These are phyloP conservation scores for Saccharomycopsis fodiens DNA, from an alignment of 805 yeast genomes.

Conservation along the genomic window DNA sequence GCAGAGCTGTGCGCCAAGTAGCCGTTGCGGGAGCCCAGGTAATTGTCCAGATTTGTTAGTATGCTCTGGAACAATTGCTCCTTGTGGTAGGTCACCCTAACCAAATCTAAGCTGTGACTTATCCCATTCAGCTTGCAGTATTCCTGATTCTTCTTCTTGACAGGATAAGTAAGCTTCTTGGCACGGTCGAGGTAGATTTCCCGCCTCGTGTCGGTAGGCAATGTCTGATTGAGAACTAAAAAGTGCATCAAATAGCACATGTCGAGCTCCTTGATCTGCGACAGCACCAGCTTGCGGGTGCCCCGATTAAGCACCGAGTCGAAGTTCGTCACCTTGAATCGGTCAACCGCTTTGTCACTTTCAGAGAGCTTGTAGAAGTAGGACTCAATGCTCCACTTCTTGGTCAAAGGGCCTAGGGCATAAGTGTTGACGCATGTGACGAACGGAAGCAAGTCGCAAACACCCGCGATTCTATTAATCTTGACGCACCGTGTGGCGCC, in stretches of 20 bases:
- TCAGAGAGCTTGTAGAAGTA: not conserved
- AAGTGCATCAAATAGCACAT: conserved; percentile 10
- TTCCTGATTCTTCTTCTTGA: not conserved
- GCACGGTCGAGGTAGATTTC: conserved; percentile 6
- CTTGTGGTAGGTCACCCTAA: conserved; percentile 9
- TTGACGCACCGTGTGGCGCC: not conserved
- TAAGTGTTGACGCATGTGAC: not conserved
- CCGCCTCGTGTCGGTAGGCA: not conserved
- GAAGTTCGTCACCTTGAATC: conserved; percentile 3
- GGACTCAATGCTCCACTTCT: conserved; percentile 8
- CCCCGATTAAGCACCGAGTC: not conserved
- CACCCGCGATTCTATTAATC: conserved; percentile 7
- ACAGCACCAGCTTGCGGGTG: not conserved
- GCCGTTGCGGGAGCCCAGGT: not conserved
- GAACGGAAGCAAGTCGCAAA: not conserved
- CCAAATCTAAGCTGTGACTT: not conserved
- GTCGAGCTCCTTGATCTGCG: conserved; percentile 11
- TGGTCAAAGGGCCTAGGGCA: not conserved
- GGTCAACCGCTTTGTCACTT: not conserved
- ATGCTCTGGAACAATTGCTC: conserved; percentile 8
- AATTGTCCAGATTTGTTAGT: not conserved
- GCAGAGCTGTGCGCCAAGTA: not conserved
- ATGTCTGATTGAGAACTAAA: not conserved
- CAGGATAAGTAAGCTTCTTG: conserved; percentile 7
- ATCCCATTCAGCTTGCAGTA: conserved; percentile 1